Evolutionary conservation across 2,329 filamentous ascomycete genomes (phyloP), one percentile per base, ranked within the genome.

Genomic region (Lasiodiplodia hormozganensis): DNA sequence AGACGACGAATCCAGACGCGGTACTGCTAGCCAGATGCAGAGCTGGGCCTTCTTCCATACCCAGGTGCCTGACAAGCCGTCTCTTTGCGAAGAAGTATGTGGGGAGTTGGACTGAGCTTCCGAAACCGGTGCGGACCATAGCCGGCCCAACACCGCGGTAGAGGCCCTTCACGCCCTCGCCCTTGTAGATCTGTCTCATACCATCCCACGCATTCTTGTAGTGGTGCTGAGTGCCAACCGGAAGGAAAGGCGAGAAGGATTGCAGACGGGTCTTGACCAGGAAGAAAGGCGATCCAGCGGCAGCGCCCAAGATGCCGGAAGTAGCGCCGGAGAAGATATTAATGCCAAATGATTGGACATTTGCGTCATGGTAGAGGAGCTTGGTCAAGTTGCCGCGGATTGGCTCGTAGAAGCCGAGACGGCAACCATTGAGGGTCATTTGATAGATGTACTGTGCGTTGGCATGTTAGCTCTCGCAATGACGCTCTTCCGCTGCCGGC

Each of bases 31-130:
- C 87, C 72, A 99, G 84, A 79, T 99, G 96, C 75, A 99, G 83
- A 54, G 92, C 90, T 47, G 93, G 92, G 1, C 96, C 95, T 77
- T 99, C 96, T 76, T 96, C 85, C 91, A 98, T 94, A 56, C 90
- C 93, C 66, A 95, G 81, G 77, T 97, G 94, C 75, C 87, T 90
- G 69, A 93, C 87, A 73, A 99, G 83, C 74, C 92, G 85, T 70
- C 96, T 86, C 85, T 99, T 99, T 14, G 95, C 96, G 75, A 98
- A 96, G 82, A 98, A 99, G 81, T 99, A 99, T 43, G 96, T 99
- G 2, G 96, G 96, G 70, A 99, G 85, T 82, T 99, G 96, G 12
- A 98, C 96, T 6, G 93, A 96, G 81, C 93, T 97, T 62, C 96
- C 96, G 74, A 97, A 97, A 28, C 95, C 95, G 1, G 96, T 99